phyloP scores from a whole-genome alignment of 2,329 filamentous ascomycete genomes.

The Drechslerella dactyloides region DNA sequence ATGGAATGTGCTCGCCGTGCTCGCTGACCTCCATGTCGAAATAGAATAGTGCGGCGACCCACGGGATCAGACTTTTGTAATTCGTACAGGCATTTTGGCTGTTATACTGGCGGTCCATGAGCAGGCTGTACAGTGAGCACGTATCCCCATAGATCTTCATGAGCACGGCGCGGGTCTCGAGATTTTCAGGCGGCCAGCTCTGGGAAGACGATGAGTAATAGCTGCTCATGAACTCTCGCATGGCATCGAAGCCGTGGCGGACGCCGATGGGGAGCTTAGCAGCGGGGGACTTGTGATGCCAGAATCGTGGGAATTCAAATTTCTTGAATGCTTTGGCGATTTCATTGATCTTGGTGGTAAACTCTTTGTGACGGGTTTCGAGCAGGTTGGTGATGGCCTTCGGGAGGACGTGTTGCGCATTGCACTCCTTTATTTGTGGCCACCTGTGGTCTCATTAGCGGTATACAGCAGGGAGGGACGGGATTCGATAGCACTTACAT shows the following conservation, averaged over 20 bases:
- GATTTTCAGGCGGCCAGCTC: constrained; percentile 37
- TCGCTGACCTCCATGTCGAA: neutral
- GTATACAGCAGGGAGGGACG: neutral
- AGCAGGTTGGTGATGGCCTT: constrained; percentile 11
- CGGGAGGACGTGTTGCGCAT: constrained; percentile 20
- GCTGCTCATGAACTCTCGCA: constrained; percentile 37
- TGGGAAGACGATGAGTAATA: constrained; percentile 21
- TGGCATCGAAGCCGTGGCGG: constrained; percentile 24
- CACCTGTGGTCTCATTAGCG: no score
- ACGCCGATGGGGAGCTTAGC: constrained; percentile 16
- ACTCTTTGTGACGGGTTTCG: neutral
- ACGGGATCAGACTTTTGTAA: neutral
- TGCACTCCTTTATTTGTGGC: constrained; percentile 23
- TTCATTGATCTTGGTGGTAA: neutral
- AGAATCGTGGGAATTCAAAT: constrained; percentile 30
- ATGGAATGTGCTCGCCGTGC: constrained; percentile 10
- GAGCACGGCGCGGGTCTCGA: constrained; percentile 19
- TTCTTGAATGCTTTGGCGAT: constrained; percentile 17
- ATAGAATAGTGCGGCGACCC: no score
- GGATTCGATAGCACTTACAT: constrained; percentile 28
- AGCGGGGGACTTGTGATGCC: constrained; percentile 24
- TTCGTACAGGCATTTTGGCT: no score
- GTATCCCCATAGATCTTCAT: constrained; percentile 7
- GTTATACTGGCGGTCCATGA: neutral
- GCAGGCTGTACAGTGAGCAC: neutral